Conservation (phyloP, 345 rosid species). For the Moricandia moricandioides region DNA sequence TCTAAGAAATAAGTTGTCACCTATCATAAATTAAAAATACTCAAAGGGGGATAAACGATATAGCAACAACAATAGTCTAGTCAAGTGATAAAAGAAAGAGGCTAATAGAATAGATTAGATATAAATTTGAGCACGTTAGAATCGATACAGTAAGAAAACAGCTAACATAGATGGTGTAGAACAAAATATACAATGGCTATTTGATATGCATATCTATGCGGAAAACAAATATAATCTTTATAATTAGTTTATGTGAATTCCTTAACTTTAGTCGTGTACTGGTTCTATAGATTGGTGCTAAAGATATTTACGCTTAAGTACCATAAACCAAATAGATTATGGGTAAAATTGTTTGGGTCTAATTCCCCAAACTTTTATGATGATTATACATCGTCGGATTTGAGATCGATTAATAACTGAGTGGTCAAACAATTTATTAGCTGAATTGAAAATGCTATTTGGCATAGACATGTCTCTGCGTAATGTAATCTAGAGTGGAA, state of each 20-base stretch:
- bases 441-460: not conserved
- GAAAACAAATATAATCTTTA: no score
- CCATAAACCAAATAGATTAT: not conserved
- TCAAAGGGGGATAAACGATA: not conserved
- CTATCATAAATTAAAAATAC: constrained; percentile 5
- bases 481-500: not conserved
- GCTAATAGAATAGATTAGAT: not conserved
- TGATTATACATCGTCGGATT: not conserved
- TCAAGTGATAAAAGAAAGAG: not conserved
- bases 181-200: not conserved
- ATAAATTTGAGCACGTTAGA: not conserved
- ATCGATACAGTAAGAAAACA: not conserved
- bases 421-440: not conserved
- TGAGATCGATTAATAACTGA: not conserved
- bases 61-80: constrained; percentile 6
- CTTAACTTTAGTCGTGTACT: no score
- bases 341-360: not conserved
- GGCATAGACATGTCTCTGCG: not conserved
- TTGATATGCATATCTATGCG: not conserved
- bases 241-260: no score
- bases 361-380: not conserved
- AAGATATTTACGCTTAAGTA: not conserved
- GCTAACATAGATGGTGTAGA: not conserved
- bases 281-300: not conserved
- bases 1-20: constrained; percentile 18